Percentiles rank a stretch among this genome's conserved stretches.
Conservation (phyloP, 331 rosid genomes). For the Rhamnella rubrinervis region DNA sequence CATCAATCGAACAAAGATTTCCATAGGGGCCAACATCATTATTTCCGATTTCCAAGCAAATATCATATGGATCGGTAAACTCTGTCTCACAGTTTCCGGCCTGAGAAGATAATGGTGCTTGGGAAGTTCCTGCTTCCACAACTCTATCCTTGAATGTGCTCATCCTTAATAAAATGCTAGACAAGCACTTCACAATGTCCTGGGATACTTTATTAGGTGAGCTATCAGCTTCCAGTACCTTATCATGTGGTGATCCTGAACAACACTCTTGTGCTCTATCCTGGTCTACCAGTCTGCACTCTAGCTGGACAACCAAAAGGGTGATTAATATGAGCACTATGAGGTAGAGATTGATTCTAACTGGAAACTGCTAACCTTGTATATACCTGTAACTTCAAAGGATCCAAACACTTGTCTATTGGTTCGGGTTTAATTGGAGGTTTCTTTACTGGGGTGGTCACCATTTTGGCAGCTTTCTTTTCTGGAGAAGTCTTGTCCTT, state of each 20-base stretch:
- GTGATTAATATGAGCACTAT: slow-evolving; percentile 15
- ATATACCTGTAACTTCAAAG: slow-evolving; percentile 53
- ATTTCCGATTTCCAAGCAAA: slow-evolving; percentile 44
- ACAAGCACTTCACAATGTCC: slow-evolving; percentile 70
- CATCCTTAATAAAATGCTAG: slow-evolving; percentile 57
- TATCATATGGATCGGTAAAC: slow-evolving; percentile 69
- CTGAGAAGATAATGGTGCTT: slow-evolving; percentile 17
- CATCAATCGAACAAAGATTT: slow-evolving; percentile 57
- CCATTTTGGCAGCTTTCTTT: slow-evolving; percentile 47
- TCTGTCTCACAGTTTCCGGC: slow-evolving; percentile 40
- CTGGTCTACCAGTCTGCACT: slow-evolving; percentile 48
- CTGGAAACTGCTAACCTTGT: neutral
- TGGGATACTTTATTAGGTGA: slow-evolving; percentile 73
- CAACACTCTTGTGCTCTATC: slow-evolving; percentile 54
- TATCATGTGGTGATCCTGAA: slow-evolving; percentile 46
- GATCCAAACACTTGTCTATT: slow-evolving; percentile 43
- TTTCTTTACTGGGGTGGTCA: slow-evolving; percentile 53
- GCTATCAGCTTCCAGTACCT: slow-evolving; percentile 39
- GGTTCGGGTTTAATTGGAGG: slow-evolving; percentile 50
- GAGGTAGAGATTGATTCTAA: slow-evolving; percentile 18
- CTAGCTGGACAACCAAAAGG: slow-evolving; percentile 49
- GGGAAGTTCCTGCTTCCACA: slow-evolving; percentile 38
- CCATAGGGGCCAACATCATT: slow-evolving; percentile 67
- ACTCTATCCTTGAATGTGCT: slow-evolving; percentile 52
- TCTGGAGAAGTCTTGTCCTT: slow-evolving; percentile 60